Percentiles rank a stretch among this genome's conserved stretches.
Conservation (phyloP, 805 yeast genomes). For the Pichia deserticola region DNA sequence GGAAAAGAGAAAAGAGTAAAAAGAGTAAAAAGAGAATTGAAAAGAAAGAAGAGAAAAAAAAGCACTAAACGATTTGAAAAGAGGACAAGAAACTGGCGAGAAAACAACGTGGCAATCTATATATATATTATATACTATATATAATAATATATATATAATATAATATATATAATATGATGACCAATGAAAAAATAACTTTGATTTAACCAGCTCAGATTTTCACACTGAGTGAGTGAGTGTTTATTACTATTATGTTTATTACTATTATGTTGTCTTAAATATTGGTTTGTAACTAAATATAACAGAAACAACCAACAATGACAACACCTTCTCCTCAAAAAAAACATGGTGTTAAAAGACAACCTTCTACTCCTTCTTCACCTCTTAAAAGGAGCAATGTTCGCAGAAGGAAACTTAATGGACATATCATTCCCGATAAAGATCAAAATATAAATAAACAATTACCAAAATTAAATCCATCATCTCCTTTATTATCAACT, state of each 20-base stretch:
- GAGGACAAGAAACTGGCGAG: neutral
- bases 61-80: neutral
- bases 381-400: slow-evolving; percentile 15
- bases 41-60: neutral
- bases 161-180: too few relatives aligned
- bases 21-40: neutral
- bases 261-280: too few relatives aligned
- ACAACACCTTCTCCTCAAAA: slow-evolving; percentile 1
- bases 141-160: too few relatives aligned
- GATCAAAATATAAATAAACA: too few relatives aligned
- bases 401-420: neutral
- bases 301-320: neutral
- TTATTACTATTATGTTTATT: too few relatives aligned
- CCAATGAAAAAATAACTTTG: too few relatives aligned
- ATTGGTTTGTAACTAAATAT: too few relatives aligned
- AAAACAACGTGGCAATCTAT: neutral
- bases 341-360: slow-evolving; percentile 18
- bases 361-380: slow-evolving; percentile 28
- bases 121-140: too few relatives aligned
- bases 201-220: too few relatives aligned
- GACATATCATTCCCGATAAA: too few relatives aligned
- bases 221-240: too few relatives aligned
- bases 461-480: neutral
- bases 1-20: neutral
- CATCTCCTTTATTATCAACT: neutral